Base-by-base conservation (phyloP, 164 flowering plant genomes). In the Aristolochia fimbriata region DNA sequence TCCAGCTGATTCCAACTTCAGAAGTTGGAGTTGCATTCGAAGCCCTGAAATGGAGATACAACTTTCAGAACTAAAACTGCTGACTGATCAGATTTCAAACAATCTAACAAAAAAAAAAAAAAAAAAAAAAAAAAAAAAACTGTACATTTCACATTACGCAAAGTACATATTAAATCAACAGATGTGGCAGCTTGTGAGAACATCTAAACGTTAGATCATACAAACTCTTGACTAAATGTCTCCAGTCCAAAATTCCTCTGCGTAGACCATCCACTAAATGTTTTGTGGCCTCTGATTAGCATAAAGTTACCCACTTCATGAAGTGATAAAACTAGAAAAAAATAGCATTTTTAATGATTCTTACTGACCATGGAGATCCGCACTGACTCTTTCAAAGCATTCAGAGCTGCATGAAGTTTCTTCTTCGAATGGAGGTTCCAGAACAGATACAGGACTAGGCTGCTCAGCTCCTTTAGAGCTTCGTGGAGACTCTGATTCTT, bases 381-480 rank as follows among this genome's bases (percentile, higher is more conserved):
- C 85, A 74, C 79, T 85, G 73, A 88, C 72, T 67, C 79, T 79
- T 72, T 80, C 92, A 69, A 87, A 85, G 73, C 91, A 83, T 48
- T 91, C 93, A 45, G 91, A 76, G 70, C 85, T 70, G 10, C 43
- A 3, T 60, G 86, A 77, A 8, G 63, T n/a, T 51, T 93, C 92
- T 62, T 82, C 96, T 27, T 56, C 55, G 66, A 79, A 86, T 62
- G 87, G 70, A 63, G 80, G 75, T 70, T 86, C 89, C 51, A 93
- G 69, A 64, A 86, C 81, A 46, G 97, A 93, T 71, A 82, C 74
- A 20, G 96, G 92, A 70, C 92, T 93, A 12, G 88, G 91, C 62
- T 84, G 88, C 50, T 80, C 89, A 56, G 79, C 76, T 47, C 82
- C 94, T 70, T 84, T 84, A 27, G 77, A 75, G 67, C 79, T 74